Evolutionary conservation across 2,329 filamentous ascomycete genomes (phyloP), one percentile per base, ranked within the genome.

Genomic region (Clarireedia monteithiana): DNA sequence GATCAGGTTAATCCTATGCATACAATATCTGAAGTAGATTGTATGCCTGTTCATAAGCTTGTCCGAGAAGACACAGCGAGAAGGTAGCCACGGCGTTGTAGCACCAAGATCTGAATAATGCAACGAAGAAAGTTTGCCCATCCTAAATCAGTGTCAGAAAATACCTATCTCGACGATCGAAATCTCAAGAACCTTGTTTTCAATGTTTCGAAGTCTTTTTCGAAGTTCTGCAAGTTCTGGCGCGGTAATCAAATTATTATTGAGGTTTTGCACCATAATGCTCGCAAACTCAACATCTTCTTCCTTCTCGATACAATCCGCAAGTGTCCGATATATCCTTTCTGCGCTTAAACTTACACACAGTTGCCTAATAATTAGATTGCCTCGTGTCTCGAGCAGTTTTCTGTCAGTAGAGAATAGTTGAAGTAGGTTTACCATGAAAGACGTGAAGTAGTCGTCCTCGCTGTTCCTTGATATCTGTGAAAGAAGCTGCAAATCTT

Each of bases 231-330:
- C 84, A 30, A 99, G 77, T 71, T 99, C 91, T 0, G 95, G 94
- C 0, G 95, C 94, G 1, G 95, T 99, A 62, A 99, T 96, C 54
- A 99, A 84, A 66, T 99, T 99, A 71, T 99, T 99, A 74, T 99
- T 99, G 52, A 99, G 78, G 66, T 97, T 97, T 70, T 99, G 94
- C 30, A 99, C 91, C 94, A 99, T 99, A 65, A 99, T 97, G 69
- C 92, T 96, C 15, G 94, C 92, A 72, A 99, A 99, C 70, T 99
- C 95, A 44, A 99, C 84, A 69, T 99, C 94, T 73, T 97, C 94
- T 70, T 99, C 94, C 68, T 91, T 95, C 71, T 97, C 94, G 9
- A 99, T 88, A 64, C 94, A 96, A 65, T 99, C 94, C 26, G 94
- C 95, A 61, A 99, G 78, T 2, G 91, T 97, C 34, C 94, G 84